Base-by-base conservation (phyloP, 805 yeast genomes). In the Cyberlindnera americana region DNA sequence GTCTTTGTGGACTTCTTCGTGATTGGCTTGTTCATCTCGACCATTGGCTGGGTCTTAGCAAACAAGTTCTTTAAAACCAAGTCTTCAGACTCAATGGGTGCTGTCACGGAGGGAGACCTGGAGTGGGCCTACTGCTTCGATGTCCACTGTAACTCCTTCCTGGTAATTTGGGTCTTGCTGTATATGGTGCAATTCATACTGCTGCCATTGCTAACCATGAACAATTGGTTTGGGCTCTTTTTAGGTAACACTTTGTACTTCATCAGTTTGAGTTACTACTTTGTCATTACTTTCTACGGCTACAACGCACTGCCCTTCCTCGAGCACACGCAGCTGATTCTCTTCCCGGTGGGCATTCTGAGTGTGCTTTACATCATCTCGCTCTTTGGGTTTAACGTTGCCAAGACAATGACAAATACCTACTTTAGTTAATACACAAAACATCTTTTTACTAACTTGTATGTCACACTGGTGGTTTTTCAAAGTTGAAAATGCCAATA, bases 91-190 rank as follows among this genome's bases (percentile, higher is more conserved):
- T 47, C 52, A 10, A 60, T 63, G 4, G 61, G 59, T 22, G 57
- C 54, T 11, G 47, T 53, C 11, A 37, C 52, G n/a, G 69, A 65
- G 23, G 68, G 63, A 19, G 64, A 69, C 29, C 65, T 87, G 38
- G 96, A 90, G 58, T 90, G 96, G 96, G 89, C 91, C 1, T 89
- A 87, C 59, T 88, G 96, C 65, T 90, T 90, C 58, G 97, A 89
- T 55, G 81, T 89, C 19, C 97, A 90, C 63, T 87, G 96, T 66
- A 90, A 90, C 61, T 76, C 95, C n/a, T 88, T 84, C 57, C 64
- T 88, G 47, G 68, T 82, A 13, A 79, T 88, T 31, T 87, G 95
- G 95, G 71, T 86, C 38, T 62, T 75, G 36, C 66, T 88, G 26
- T 85, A 88, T 59, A 70, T 87, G 46, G 44, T 85, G 22, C 95